phyloP scores from a whole-genome alignment of 2,329 filamentous ascomycete genomes.

The Trichoderma endophyticum region DNA sequence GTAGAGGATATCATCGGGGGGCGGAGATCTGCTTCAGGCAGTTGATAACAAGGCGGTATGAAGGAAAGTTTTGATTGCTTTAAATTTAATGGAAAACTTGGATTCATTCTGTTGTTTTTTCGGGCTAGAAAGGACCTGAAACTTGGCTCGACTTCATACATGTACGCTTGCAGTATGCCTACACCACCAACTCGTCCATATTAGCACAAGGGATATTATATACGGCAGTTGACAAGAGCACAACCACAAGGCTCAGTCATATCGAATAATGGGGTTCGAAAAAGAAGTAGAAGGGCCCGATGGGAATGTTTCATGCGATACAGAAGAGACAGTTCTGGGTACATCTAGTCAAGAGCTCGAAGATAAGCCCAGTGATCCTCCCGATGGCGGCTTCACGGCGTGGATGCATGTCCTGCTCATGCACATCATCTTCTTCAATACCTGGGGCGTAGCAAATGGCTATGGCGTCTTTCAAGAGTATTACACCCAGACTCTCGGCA shows the following conservation, averaged over 20 bases:
- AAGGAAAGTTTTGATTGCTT: not conserved
- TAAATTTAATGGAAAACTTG: not conserved
- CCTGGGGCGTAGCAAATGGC: not conserved
- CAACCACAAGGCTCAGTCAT: not conserved
- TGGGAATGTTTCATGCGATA: not conserved
- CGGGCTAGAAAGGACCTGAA: not conserved
- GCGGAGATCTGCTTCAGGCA: not conserved
- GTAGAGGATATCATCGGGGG: not conserved
- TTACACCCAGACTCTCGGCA: not conserved
- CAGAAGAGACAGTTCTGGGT: not conserved
- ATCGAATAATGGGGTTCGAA: not conserved
- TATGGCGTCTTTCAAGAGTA: not conserved
- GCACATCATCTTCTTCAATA: not conserved
- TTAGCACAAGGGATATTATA: not conserved
- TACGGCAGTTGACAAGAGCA: not conserved
- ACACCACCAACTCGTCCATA: not conserved
- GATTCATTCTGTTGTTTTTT: not conserved
- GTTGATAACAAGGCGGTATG: not conserved
- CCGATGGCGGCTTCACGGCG: not conserved
- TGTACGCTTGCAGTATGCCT: not conserved
- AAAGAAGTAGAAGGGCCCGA: not conserved
- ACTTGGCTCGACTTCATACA: not conserved
- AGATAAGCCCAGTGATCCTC: not conserved
- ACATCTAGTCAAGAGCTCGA: not conserved
- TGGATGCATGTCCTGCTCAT: not conserved